Evolutionary conservation across 2,329 filamentous ascomycete genomes (phyloP).

Genomic region (Peltaster fructicola): DNA sequence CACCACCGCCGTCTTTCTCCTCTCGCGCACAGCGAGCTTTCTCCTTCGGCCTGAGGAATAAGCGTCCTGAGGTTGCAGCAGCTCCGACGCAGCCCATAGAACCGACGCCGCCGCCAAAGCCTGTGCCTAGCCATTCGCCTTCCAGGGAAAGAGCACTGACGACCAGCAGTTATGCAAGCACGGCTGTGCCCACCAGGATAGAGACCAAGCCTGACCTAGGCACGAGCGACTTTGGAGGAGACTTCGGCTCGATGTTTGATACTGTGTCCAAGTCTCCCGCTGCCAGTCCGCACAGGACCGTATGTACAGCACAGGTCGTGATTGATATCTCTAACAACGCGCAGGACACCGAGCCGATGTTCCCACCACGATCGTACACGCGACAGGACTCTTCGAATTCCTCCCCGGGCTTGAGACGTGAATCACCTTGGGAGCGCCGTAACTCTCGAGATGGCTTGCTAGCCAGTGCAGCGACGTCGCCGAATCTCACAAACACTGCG

Average conservation of each 20-base stretch:
- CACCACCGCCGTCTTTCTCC: slow-evolving; percentile 18
- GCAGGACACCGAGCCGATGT: slow-evolving; percentile 18
- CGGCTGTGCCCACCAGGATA: slow-evolving; percentile 16
- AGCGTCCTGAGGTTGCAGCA: no score
- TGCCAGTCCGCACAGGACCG: slow-evolving; percentile 8
- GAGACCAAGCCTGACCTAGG: slow-evolving; percentile 13
- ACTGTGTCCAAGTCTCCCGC: slow-evolving; percentile 11
- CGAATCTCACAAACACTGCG: no score
- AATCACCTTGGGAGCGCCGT: no score
- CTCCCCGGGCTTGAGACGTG: no score
- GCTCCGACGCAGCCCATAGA: slow-evolving; percentile 1
- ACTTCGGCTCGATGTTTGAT: slow-evolving; percentile 21
- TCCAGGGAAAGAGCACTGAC: slow-evolving; percentile 25
- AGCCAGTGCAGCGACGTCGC: no score
- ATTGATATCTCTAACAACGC: slow-evolving; percentile 5
- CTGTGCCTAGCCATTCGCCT: no score
- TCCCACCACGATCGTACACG: slow-evolving; percentile 17
- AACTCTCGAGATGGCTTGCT: no score
- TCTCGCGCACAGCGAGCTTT: slow-evolving; percentile 33
- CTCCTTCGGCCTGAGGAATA: slow-evolving; percentile 28
- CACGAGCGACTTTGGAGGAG: slow-evolving; percentile 15
- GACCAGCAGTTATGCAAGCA: slow-evolving; percentile 23
- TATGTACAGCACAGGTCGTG: slow-evolving; percentile 5
- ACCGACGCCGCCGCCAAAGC: no score
- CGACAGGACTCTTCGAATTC: slow-evolving; percentile 14